Evolutionary conservation across 1,139 yeast species (phyloP).

Genomic region (Blastobotrys ciferrii): DNA sequence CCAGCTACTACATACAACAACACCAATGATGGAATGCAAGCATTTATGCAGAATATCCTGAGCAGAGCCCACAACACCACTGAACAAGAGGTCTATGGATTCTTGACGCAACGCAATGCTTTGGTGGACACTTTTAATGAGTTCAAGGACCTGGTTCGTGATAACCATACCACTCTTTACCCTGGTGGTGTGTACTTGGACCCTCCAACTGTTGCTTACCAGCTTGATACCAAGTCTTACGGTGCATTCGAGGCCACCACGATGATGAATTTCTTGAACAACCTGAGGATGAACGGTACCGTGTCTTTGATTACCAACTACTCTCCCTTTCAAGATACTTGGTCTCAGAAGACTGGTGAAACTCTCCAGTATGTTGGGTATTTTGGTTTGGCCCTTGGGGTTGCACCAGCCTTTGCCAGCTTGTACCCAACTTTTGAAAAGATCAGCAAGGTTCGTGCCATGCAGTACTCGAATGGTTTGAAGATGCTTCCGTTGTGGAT

Average conservation of each 20-base stretch:
- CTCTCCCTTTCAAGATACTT: slow-evolving; percentile 37
- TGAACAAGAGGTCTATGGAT: slow-evolving; percentile 15
- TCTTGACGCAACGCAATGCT: slow-evolving; percentile 18
- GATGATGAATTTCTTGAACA: slow-evolving; percentile 33
- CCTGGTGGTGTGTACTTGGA: slow-evolving; percentile 38
- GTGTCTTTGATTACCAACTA: slow-evolving; percentile 32
- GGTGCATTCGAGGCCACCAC: slow-evolving; percentile 30
- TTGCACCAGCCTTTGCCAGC: slow-evolving; percentile 38
- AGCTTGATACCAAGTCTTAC: slow-evolving; percentile 28
- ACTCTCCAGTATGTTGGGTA: slow-evolving; percentile 37
- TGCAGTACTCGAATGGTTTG: slow-evolving; percentile 41
- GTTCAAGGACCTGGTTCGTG: slow-evolving; percentile 24
- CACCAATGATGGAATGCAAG: slow-evolving; percentile 21
- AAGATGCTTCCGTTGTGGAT: slow-evolving; percentile 38
- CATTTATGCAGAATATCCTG: slow-evolving; percentile 22
- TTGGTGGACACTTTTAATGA: slow-evolving; percentile 22
- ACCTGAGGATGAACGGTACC: slow-evolving; percentile 33
- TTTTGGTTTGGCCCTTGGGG: slow-evolving; percentile 38
- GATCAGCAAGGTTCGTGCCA: slow-evolving; percentile 36
- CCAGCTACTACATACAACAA: slow-evolving; percentile 14
- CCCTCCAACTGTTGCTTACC: slow-evolving; percentile 31
- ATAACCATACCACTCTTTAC: slow-evolving; percentile 26
- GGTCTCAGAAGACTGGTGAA: slow-evolving; percentile 35
- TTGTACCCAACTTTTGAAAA: slow-evolving; percentile 40
- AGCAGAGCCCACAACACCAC: slow-evolving; percentile 18